Evolutionary conservation across 2,329 filamentous ascomycete genomes (phyloP).

Genomic region (Hypoxylon sp.): DNA sequence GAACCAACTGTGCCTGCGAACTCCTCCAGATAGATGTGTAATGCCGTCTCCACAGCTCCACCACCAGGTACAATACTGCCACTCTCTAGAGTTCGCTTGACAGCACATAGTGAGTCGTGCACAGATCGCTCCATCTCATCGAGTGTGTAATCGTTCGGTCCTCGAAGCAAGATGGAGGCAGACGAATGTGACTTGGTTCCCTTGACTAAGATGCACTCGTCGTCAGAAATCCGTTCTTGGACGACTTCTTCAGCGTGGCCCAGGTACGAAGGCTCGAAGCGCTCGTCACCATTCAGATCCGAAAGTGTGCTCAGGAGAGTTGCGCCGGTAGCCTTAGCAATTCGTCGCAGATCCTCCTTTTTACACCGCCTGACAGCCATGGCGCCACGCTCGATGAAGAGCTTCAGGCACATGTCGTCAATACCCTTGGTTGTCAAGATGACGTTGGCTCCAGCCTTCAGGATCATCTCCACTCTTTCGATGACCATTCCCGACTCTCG

Average conservation of each 20-base stretch:
- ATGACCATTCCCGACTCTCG: conserved; percentile 92
- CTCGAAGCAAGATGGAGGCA: conserved; percentile 94
- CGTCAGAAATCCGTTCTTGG: conserved; percentile 98
- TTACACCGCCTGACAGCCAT: conserved; percentile 97
- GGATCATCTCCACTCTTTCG: conserved; percentile 94
- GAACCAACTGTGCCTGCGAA: conserved; percentile 97
- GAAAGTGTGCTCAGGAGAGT: conserved; percentile 93
- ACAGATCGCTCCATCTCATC: conserved; percentile 99
- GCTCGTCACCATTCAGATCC: conserved; percentile 96
- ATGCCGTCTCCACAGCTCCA: conserved; percentile 95
- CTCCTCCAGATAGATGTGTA: conserved; percentile 99
- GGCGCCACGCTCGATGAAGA: conserved; percentile 91
- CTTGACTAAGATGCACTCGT: conserved; percentile 97
- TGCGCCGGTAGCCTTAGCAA: conserved; percentile 94
- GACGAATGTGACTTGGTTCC: conserved; percentile 94
- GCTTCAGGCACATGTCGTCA: conserved; percentile 92
- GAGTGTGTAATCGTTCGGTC: conserved; percentile 93
- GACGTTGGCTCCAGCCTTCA: conserved; percentile 97
- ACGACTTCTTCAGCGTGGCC: conserved; percentile 93
- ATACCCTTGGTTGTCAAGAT: conserved; percentile 98
- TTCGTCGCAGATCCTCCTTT: conserved; percentile 96
- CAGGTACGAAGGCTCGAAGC: conserved; percentile 88
- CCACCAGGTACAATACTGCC: conserved; percentile 96
- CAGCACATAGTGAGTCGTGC: conserved; percentile 94
- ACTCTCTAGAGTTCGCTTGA: conserved; percentile 96